Percentiles rank a stretch among this genome's conserved stretches.
phyloP scores from a whole-genome alignment of 2,329 filamentous ascomycete genomes.

The Trichoderma sp. region DNA sequence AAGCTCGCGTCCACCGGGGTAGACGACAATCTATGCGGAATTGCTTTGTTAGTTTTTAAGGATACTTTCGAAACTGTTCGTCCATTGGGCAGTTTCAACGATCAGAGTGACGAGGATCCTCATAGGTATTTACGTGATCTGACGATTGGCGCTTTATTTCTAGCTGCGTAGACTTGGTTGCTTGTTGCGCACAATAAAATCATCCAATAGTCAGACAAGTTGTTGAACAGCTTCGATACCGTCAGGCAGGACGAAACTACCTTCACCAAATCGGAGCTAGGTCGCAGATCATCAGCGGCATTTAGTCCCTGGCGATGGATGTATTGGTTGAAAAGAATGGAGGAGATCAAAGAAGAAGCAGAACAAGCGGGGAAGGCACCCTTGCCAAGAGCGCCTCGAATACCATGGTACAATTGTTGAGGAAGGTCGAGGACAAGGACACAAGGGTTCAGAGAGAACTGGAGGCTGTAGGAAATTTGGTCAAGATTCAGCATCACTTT shows the following conservation, averaged over 20 bases:
- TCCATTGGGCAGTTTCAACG: background rate
- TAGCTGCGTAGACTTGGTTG: background rate
- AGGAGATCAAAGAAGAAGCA: conserved; percentile 12
- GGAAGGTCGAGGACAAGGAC: background rate
- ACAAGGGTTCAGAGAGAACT: background rate
- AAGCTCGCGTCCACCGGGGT: background rate
- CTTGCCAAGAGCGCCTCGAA: background rate
- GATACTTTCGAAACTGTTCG: background rate
- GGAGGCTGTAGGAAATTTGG: background rate
- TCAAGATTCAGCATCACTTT: background rate
- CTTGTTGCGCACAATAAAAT: background rate
- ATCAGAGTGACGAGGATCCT: background rate
- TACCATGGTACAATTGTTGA: background rate
- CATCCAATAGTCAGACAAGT: background rate
- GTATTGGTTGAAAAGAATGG: conserved; percentile 8
- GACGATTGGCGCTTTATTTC: background rate
- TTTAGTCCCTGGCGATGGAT: conserved; percentile 20
- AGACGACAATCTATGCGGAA: background rate
- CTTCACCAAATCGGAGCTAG: conserved; percentile 7
- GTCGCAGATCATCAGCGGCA: conserved; percentile 3
- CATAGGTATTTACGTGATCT: background rate
- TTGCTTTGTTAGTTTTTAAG: background rate
- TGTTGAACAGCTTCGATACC: background rate
- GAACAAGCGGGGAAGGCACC: background rate
- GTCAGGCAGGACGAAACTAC: background rate